Conservation (phyloP, 345 rosid species). For the Eucalyptus sp. region DNA sequence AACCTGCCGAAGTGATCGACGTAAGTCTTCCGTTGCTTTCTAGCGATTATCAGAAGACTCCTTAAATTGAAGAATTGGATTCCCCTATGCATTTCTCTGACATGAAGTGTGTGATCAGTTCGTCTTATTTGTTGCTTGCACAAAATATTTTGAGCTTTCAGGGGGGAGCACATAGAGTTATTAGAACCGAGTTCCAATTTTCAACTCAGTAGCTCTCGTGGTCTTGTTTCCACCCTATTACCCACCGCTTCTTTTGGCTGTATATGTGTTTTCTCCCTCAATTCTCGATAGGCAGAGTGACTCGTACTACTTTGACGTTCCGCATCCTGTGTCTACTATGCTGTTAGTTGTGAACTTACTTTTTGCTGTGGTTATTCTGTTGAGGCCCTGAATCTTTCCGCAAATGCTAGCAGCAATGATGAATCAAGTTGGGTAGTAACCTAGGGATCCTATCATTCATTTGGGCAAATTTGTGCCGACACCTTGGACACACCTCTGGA, state of each 20-base stretch:
- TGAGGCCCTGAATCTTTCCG: neutral
- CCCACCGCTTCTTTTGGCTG: neutral
- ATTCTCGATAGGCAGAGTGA: neutral
- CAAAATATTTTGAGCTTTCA: neutral
- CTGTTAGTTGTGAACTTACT: neutral
- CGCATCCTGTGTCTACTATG: neutral
- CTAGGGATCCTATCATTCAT: neutral
- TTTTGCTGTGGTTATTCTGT: neutral
- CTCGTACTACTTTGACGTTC: neutral
- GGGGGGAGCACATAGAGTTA: neutral
- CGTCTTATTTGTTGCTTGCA: neutral
- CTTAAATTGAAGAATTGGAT: neutral
- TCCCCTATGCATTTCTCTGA: neutral
- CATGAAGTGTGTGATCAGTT: neutral
- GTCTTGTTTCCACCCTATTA: neutral
- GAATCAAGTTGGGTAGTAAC: neutral
- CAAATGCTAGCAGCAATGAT: neutral
- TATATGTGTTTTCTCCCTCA: neutral
- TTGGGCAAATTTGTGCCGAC: neutral
- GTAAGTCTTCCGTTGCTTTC: slow-evolving; percentile 25
- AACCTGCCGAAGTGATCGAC: slow-evolving; percentile 82
- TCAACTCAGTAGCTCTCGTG: neutral
- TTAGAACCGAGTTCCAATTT: neutral
- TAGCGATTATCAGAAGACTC: neutral
- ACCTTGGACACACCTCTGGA: neutral